Conservation (phyloP, 805 yeast species). For the Wickerhamomyces alni region DNA sequence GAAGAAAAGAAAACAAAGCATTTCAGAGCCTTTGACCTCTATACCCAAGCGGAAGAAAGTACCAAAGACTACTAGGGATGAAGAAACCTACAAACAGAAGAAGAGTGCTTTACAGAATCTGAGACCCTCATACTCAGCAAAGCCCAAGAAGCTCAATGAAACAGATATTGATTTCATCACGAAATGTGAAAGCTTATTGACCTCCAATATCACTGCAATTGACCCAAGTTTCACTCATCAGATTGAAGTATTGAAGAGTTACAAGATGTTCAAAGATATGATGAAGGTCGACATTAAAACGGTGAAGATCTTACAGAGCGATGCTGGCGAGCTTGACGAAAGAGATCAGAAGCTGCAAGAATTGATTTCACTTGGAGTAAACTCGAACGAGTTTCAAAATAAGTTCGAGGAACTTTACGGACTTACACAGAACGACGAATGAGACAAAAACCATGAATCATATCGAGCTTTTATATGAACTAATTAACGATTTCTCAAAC, state of each 20-base stretch:
- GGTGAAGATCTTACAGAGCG: constrained; percentile 8
- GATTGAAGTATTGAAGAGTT: constrained; percentile 7
- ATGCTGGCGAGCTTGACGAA: constrained; percentile 8
- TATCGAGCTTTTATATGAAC: too few species aligned
- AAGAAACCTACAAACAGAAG: too few species aligned
- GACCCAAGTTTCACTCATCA: constrained; percentile 10
- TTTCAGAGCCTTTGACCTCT: too few species aligned
- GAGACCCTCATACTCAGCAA: background rate
- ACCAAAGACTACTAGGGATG: too few species aligned
- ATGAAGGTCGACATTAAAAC: constrained; percentile 8
- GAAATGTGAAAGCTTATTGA: constrained; percentile 7
- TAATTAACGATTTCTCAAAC: background rate
- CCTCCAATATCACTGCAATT: constrained; percentile 3
- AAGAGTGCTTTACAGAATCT: background rate
- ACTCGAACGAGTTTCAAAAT: background rate
- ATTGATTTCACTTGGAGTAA: constrained; percentile 1
- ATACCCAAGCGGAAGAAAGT: too few species aligned
- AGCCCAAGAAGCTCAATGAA: background rate
- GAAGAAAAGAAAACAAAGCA: too few species aligned
- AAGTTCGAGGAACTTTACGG: constrained; percentile 6
- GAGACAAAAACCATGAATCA: too few species aligned
- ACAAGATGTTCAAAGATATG: constrained; percentile 13
- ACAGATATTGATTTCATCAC: background rate
- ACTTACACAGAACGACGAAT: background rate
- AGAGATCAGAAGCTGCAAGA: constrained; percentile 6